Percentiles rank a stretch among this genome's conserved stretches.
These are phyloP conservation scores for Aspergillus bertholletiae DNA, from an alignment of 495 filamentous ascomycete genomes.

Conservation along the genomic window DNA sequence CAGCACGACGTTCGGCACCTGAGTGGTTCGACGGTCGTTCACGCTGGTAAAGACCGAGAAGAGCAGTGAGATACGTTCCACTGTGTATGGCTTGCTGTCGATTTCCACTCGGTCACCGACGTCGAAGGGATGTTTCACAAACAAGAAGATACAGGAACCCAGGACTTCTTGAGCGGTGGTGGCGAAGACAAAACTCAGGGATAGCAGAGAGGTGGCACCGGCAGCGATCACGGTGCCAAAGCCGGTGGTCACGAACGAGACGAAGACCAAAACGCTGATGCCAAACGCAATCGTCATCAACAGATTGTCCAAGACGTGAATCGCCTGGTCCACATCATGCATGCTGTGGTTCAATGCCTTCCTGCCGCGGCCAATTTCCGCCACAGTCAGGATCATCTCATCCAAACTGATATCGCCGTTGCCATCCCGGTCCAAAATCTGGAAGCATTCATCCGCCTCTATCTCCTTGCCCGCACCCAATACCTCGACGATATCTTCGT, in stretches of 20 bases:
- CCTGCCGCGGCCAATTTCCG: slow-evolving; percentile 75
- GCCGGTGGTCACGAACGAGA: slow-evolving; percentile 80
- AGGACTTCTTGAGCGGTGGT: slow-evolving; percentile 89
- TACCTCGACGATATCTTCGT: slow-evolving; percentile 83
- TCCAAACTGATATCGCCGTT: slow-evolving; percentile 94
- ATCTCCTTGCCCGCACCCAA: slow-evolving; percentile 66
- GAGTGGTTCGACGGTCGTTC: slow-evolving; percentile 75
- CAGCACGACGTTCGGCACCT: slow-evolving; percentile 86
- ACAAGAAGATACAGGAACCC: slow-evolving; percentile 95
- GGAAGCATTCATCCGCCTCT: slow-evolving; percentile 82
- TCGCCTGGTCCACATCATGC: slow-evolving; percentile 95
- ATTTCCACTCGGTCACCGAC: slow-evolving; percentile 94
- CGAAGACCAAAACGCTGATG: slow-evolving; percentile 80
- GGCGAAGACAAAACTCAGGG: slow-evolving; percentile 90
- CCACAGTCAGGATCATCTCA: slow-evolving; percentile 88
- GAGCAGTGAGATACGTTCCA: slow-evolving; percentile 91
- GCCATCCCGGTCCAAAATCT: slow-evolving; percentile 73
- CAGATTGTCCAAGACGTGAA: slow-evolving; percentile 83
- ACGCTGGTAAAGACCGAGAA: slow-evolving; percentile 91
- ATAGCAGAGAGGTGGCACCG: slow-evolving; percentile 91
- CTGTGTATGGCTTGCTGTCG: slow-evolving; percentile 61
- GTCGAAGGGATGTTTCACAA: slow-evolving; percentile 94
- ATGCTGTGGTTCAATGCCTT: slow-evolving; percentile 86
- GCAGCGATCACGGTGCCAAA: slow-evolving; percentile 87
- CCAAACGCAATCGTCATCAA: slow-evolving; percentile 74